Base-by-base conservation (phyloP, 495 filamentous ascomycete genomes). In the Cairneyella variabilis region DNA sequence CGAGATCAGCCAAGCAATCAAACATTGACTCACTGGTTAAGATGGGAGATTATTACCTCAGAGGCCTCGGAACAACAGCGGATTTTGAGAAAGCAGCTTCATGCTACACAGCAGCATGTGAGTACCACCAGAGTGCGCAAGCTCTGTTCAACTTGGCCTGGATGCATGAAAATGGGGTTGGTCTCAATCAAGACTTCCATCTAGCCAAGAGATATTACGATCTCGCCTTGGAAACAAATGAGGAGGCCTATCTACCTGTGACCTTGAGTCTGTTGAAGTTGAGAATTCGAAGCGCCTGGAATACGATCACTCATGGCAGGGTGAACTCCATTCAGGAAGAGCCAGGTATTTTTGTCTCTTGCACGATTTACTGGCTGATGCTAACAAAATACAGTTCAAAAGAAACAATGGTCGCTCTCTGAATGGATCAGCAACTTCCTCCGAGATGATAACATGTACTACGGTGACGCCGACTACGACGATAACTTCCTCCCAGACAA, bases 121-220 rank as follows among this genome's bases (percentile, higher is more conserved):
- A 98, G 61, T 89, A 83, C 44, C 81, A 90, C 61, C 88, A 89
- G 62, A 93, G 89, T 63, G 91, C 92, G 22, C 93, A 97, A 71
- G 95, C 95, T 11, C 83, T 96, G 50, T 99, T 90, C 81, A 97
- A 99, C 59, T 75, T 99, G 11, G 93, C 93, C 12, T 99, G 93
- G 93, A 97, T 99, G 89, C 90, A 99, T 68, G 93, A 99, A 69
- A 97, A 97, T 63, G 93, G 93, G 2, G 75, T 97, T 40, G 90
- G 92, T 10, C 83, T 97, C 2, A 83, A 86, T 30, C 93, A 99
- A 64, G 93, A 99, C 65, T 99, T 93, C 66, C 93, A 97, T 64
- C 84, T 99, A 32, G 93, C 95, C 3, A 99, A 99, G 70, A 75
- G 93, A 21, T 95, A 88, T 69, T 99, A 99, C 64, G 93, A 99